Conservation (phyloP, 768 basidiomycete species). For the Suillus discolor region DNA sequence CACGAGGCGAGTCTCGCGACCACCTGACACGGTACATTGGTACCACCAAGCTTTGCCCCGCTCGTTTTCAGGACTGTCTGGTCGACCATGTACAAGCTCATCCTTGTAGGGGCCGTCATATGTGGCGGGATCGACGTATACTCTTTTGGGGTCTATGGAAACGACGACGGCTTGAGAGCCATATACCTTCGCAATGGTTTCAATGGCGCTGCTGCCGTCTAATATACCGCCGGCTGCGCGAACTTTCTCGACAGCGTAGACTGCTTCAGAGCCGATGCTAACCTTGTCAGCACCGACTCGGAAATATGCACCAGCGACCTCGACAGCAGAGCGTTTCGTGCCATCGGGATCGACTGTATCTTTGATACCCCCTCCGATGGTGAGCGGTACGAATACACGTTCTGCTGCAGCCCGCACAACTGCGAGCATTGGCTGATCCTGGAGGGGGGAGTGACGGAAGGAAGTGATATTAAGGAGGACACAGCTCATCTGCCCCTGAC, state of each 20-base stretch:
- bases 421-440: conserved; percentile 97
- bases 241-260: conserved; percentile 88
- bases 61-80: conserved; percentile 53
- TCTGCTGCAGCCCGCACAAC: conserved; percentile 90
- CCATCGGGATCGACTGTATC: conserved; percentile 96
- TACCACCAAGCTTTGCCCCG: conserved; percentile 94
- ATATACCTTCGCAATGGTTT: conserved; percentile 87
- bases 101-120: conserved; percentile 72
- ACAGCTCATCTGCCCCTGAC: conserved; percentile 93
- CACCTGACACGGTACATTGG: conserved; percentile 95
- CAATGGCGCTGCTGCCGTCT: conserved; percentile 85
- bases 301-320: conserved; percentile 96
- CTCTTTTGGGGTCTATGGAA: conserved; percentile 90
- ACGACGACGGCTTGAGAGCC: conserved; percentile 98
- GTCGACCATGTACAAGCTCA: conserved; percentile 56
- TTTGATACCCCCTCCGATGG: conserved; percentile 98
- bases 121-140: conserved; percentile 65
- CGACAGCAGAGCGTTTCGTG: conserved; percentile 80
- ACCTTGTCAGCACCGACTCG: conserved; percentile 98
- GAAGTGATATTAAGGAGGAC: conserved; percentile 99
- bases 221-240: conserved; percentile 49
- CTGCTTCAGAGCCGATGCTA: conserved; percentile 95
- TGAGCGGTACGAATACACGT: conserved; percentile 93
- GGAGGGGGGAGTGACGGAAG: conserved; percentile 94
- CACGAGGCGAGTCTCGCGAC: conserved; percentile 78